Conservation (phyloP, 2,329 filamentous ascomycete species). For the Phyllosticta citribraziliensis region DNA sequence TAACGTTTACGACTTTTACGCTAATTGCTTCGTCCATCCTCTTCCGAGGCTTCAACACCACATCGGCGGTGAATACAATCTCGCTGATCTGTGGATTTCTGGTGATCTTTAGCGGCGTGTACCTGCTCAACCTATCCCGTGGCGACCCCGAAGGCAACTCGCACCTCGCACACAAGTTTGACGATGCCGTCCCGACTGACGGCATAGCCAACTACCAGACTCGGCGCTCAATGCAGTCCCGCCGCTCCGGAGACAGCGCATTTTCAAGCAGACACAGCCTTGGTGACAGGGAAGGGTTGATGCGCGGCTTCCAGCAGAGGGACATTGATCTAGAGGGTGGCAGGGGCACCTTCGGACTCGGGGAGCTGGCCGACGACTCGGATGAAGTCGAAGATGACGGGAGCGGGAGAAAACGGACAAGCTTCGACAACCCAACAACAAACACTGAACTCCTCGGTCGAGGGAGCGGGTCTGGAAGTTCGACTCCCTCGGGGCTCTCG, state of each 20-base stretch:
- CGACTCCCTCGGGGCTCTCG: conserved; percentile 7
- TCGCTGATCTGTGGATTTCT: conserved; percentile 89
- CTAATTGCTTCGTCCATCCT: conserved; percentile 92
- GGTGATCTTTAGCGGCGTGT: conserved; percentile 89
- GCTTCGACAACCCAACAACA: conserved; percentile 20
- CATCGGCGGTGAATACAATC: conserved; percentile 81
- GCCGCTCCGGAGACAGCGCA: conserved; percentile 53
- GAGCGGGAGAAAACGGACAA: conserved; percentile 21
- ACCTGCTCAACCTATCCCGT: conserved; percentile 90
- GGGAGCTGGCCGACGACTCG: conserved; percentile 65
- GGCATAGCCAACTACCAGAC: conserved; percentile 84
- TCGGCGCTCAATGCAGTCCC: conserved; percentile 82
- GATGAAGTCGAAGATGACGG: conserved; percentile 26
- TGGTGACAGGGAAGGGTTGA: conserved; percentile 69
- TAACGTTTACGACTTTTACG: conserved; percentile 92
- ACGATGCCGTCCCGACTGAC: conserved; percentile 82
- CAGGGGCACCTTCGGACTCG: conserved; percentile 55
- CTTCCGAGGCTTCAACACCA: conserved; percentile 92
- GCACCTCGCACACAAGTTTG: conserved; percentile 41
- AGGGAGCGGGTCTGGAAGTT: not conserved
- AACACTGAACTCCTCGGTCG: not conserved
- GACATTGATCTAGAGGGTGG: conserved; percentile 35
- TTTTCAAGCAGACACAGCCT: conserved; percentile 37
- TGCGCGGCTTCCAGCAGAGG: conserved; percentile 58
- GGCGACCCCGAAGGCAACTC: conserved; percentile 74